Percentiles rank a stretch among this genome's conserved stretches.
These are phyloP conservation scores for Xylaria sp. DNA, from an alignment of 2,329 filamentous ascomycete genomes.

Conservation along the genomic window DNA sequence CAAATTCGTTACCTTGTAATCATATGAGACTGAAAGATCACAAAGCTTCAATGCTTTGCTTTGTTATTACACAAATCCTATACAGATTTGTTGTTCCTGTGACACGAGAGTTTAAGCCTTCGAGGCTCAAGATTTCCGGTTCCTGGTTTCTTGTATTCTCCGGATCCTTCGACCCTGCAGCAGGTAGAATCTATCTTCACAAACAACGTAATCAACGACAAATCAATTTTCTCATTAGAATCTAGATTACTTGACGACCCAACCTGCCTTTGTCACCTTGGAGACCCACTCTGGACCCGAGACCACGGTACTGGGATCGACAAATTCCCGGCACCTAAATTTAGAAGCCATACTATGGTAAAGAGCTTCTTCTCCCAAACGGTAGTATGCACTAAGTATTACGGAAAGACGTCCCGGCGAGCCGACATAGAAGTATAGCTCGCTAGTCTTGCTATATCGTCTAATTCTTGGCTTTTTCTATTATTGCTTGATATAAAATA, in stretches of 20 bases:
- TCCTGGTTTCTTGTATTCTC: neutral
- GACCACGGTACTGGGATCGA: conserved; percentile 24
- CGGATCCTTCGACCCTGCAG: neutral
- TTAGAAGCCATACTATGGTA: conserved; percentile 6
- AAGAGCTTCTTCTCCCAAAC: too few species aligned
- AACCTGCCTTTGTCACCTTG: neutral
- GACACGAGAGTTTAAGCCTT: neutral
- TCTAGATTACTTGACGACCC: neutral
- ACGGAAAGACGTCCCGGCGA: too few species aligned
- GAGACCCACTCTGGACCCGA: conserved; percentile 17
- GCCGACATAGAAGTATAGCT: too few species aligned
- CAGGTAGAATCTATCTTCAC: neutral
- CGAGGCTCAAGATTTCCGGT: too few species aligned
- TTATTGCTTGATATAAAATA: too few species aligned
- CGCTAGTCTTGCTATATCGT: too few species aligned
- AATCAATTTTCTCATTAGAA: neutral
- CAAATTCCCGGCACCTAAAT: conserved; percentile 18
- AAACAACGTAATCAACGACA: too few species aligned
- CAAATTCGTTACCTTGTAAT: neutral
- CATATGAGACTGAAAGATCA: conserved; percentile 10
- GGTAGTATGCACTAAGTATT: too few species aligned
- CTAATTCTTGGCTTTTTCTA: too few species aligned
- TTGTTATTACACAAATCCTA: neutral
- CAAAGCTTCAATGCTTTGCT: neutral
- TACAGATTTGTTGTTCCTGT: neutral